Base-by-base conservation (phyloP, 148 eudicot species). In the Heliosperma pusillum region DNA sequence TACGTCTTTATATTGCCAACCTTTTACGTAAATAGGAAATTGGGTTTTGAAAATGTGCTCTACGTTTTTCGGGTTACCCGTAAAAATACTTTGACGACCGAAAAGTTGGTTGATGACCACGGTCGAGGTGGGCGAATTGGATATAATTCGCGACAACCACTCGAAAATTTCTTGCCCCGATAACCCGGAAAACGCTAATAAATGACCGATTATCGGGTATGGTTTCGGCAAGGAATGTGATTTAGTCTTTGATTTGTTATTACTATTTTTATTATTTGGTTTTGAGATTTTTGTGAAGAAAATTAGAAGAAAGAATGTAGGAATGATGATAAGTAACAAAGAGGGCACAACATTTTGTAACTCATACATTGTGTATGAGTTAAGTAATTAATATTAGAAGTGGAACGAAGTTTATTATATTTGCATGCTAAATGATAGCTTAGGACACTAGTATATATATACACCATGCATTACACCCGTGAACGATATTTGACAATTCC, bases 1-100 rank as follows among this genome's bases (percentile, higher is more conserved):
- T 17, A 59, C 52, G 1, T 17, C 9, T 1, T 44, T 64, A 16
- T 42, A 26, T 2, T 15, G 40, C 0, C 69, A 55, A 24, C 90
- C 88, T 70, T 85, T 85, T 2, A 62, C 73, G 78, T 87, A 77
- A 7, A 30, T 40, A 6, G 50, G 33, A 33, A 81, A 77, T 6
- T 21, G 69, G 16, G 77, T 69, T 45, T 81, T 81, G 29, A 77
- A 74, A 22, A 81, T 81, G 42, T 80, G 83, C 61, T 80, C 74
- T 10, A 80, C 76, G 4, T 56, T 59, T 17, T 72, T 62, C 5
- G 83, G 80, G 24, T 76, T 70, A 16, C 64, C 74, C 0, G 83
- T 81, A 25, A 22, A 2, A 12, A 81, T 36, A 3, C 36, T 72
- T 20, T 15, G 22, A 9, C 24, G 13, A 0, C 80, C 77, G 3